phyloP scores from a whole-genome alignment of 129 eudicot genomes.

The Chrysanthemum lavandulifolium region DNA sequence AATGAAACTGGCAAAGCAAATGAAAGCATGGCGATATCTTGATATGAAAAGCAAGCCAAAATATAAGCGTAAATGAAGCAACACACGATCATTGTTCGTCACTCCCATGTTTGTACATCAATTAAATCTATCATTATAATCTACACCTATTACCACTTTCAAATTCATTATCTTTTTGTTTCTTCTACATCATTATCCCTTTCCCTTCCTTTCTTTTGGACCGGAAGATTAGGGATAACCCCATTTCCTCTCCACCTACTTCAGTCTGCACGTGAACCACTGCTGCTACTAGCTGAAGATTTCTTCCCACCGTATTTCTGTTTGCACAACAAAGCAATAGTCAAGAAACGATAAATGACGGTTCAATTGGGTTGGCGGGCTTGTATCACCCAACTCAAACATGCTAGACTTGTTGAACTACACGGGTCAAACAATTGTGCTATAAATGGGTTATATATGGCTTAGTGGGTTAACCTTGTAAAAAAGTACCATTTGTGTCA shows the following conservation, averaged over 20 bases:
- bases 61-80: constrained; percentile 25
- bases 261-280: constrained; percentile 47
- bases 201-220: not conserved
- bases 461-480: too few relatives aligned
- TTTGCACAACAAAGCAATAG: constrained; percentile 7
- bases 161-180: constrained; percentile 11
- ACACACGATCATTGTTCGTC: constrained; percentile 12
- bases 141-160: constrained; percentile 30
- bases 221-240: not conserved
- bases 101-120: constrained; percentile 33
- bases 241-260: not conserved
- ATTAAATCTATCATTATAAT: constrained; percentile 27
- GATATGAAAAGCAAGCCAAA: constrained; percentile 11
- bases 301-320: constrained; percentile 62
- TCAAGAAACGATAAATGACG: not conserved
- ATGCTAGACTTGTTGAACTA: too few relatives aligned
- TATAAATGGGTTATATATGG: too few relatives aligned
- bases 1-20: not conserved
- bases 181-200: constrained; percentile 8
- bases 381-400: too few relatives aligned
- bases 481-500: too few relatives aligned
- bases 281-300: constrained; percentile 40
- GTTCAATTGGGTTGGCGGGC: too few relatives aligned
- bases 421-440: too few relatives aligned
- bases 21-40: not conserved